Evolutionary conservation across 1,284 basidiomycete species (phyloP).

Genomic region (Thecaphora frezii): DNA sequence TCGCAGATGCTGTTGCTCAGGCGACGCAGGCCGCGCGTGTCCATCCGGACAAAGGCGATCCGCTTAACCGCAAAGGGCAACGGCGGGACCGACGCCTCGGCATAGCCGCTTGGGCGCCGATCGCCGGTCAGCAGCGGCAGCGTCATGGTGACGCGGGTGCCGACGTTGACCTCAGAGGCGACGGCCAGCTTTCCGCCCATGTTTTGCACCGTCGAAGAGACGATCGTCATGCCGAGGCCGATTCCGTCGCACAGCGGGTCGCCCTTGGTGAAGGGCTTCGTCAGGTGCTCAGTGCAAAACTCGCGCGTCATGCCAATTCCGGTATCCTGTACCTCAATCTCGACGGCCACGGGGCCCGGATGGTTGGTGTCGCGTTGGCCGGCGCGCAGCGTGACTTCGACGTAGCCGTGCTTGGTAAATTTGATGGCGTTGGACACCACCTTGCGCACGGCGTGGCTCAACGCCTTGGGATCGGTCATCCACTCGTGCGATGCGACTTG

Average conservation of each 20-base stretch:
- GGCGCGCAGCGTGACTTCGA: constrained; percentile 24
- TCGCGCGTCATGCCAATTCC: constrained; percentile 38
- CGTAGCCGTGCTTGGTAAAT: constrained; percentile 30
- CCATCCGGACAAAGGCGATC: constrained; percentile 19
- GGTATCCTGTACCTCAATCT: constrained; percentile 31
- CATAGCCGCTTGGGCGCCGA: constrained; percentile 6
- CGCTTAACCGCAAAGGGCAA: constrained; percentile 14
- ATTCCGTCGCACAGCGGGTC: constrained; percentile 42
- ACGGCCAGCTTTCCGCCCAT: constrained; percentile 36
- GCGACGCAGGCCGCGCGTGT: constrained; percentile 24
- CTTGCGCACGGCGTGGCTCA: constrained; percentile 39
- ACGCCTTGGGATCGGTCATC: constrained; percentile 18
- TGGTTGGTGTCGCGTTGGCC: background rate
- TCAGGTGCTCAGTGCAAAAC: constrained; percentile 28
- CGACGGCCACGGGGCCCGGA: constrained; percentile 5
- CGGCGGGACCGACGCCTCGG: background rate
- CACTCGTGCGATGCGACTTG: constrained; percentile 17
- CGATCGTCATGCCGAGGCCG: constrained; percentile 45
- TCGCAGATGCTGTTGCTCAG: constrained; percentile 22
- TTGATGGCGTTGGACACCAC: constrained; percentile 42
- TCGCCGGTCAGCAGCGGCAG: constrained; percentile 17
- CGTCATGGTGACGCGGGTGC: constrained; percentile 36
- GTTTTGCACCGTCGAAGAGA: constrained; percentile 32
- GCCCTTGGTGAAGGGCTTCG: constrained; percentile 39
- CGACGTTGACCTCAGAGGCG: constrained; percentile 28